phyloP scores from a whole-genome alignment of 2,329 filamentous ascomycete species.

The Eutypa lata region DNA sequence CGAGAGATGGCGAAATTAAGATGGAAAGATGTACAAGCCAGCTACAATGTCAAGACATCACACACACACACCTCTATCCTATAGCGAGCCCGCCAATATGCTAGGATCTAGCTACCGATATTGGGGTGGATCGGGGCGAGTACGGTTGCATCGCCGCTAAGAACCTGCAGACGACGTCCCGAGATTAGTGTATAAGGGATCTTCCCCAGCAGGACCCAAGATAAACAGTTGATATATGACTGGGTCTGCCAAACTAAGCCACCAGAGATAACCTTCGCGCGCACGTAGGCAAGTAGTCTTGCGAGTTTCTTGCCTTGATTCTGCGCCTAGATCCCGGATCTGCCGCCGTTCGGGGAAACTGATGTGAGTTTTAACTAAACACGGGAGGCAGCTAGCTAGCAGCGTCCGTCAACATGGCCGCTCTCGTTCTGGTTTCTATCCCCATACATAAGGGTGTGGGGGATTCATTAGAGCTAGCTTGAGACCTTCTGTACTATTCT shows the following conservation, averaged over 20 bases:
- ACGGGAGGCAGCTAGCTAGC: neutral
- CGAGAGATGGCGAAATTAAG: neutral
- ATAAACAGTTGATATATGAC: slow-evolving; percentile 38
- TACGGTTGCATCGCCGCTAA: slow-evolving; percentile 26
- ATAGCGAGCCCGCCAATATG: slow-evolving; percentile 9
- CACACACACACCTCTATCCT: slow-evolving; percentile 5
- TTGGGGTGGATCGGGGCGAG: slow-evolving; percentile 12
- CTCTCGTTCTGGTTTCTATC: slow-evolving; percentile 3
- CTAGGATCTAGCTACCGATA: slow-evolving; percentile 25
- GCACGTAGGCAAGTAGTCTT: slow-evolving; percentile 10
- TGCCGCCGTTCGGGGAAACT: neutral
- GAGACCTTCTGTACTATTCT: slow-evolving; percentile 5
- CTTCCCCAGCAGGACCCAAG: slow-evolving; percentile 12
- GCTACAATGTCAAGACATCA: neutral
- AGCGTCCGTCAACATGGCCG: slow-evolving; percentile 4
- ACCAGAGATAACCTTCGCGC: neutral
- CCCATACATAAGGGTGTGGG: slow-evolving; percentile 20
- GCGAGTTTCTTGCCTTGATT: slow-evolving; percentile 7
- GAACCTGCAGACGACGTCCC: slow-evolving; percentile 33
- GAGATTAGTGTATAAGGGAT: slow-evolving; percentile 33
- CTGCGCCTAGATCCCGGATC: slow-evolving; percentile 13
- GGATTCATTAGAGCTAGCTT: slow-evolving; percentile 9
- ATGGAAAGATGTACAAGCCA: neutral
- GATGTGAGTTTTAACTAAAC: too few species aligned
- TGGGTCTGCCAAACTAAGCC: slow-evolving; percentile 25